Base-by-base conservation (phyloP, 1,284 basidiomycete species). In the Vanrija sp. region DNA sequence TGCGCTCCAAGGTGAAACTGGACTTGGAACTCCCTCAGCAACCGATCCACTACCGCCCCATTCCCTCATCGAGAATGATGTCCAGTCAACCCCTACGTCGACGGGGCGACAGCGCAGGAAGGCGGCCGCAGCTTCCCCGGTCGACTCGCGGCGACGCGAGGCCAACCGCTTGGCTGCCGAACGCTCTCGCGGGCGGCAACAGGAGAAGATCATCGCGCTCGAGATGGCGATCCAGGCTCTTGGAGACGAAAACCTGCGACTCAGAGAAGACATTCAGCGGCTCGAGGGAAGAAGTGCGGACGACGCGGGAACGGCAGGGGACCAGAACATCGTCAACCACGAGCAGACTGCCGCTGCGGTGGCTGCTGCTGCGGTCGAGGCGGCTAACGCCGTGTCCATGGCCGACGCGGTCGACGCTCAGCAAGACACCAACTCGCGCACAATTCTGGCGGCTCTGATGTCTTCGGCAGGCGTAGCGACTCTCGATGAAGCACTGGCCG, bases 141-240 rank as follows among this genome's bases (percentile, higher is more conserved):
- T 63, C 16, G 70, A 74, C 51, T 62, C 64, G 25, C 45, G 64
- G 3, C 61, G 75, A 18, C 58, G 66, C 37, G 75, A 76, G 59
- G 73, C 75, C 10, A 76, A 76, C 45, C 66, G 75, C 25, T 62
- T 75, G 4, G 75, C 75, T 2, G 75, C 75, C 6, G 72, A 75
- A 53, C 63, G 73, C 16, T 71, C 68, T 3, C 61, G 75, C 6
- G 57, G 59, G 0, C 58, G 75, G 9, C 65, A 67, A 41, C 56
- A 63, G 9, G 71, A 73, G 42, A 69, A 71, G 52, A 56, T 60
- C 9, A 54, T 54, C 1, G 66, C 66, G 2, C 57, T 76, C 4
- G 67, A 73, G 27, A 59, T 61, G 22, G 67, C 70, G 0, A 60
- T 65, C 9, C 63, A 66, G 44, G 53, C 56, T 0, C 47, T 75